Percentiles rank a stretch among this genome's conserved stretches.
Evolutionary conservation across 352 stramenopile species (phyloP).

Genomic region (Phytophthora hibernalis): DNA sequence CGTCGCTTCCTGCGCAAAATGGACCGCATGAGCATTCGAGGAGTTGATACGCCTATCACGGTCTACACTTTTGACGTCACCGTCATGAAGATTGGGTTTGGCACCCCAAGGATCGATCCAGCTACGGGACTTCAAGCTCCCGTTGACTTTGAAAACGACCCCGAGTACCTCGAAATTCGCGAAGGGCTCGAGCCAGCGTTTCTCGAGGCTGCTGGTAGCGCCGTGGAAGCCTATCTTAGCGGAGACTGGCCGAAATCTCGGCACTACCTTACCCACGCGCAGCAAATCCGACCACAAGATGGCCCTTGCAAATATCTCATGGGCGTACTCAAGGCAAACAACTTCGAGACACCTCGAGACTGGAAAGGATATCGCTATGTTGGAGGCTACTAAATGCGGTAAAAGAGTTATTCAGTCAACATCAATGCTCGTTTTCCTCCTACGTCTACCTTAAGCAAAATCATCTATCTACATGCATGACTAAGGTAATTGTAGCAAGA

Average conservation of each 20-base stretch:
- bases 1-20: slow-evolving; percentile 85
- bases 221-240: slow-evolving; percentile 78
- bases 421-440: slow-evolving; percentile 14
- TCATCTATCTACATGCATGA: slow-evolving; percentile 23
- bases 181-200: slow-evolving; percentile 84
- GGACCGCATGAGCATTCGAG: slow-evolving; percentile 86
- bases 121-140: slow-evolving; percentile 63
- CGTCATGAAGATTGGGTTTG: slow-evolving; percentile 79
- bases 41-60: slow-evolving; percentile 80
- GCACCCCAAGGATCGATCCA: slow-evolving; percentile 72
- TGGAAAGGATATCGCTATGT: slow-evolving; percentile 94
- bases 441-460: slow-evolving; percentile 20
- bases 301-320: slow-evolving; percentile 93
- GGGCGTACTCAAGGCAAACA: slow-evolving; percentile 85
- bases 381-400: slow-evolving; percentile 62
- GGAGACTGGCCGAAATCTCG: slow-evolving; percentile 79
- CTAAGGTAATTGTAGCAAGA: slow-evolving; percentile 16
- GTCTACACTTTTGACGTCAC: slow-evolving; percentile 92
- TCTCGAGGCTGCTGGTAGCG: slow-evolving; percentile 67
- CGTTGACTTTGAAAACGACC: slow-evolving; percentile 86
- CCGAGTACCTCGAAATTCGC: slow-evolving; percentile 86
- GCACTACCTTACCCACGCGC: slow-evolving; percentile 76
- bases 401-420: slow-evolving; percentile 5
- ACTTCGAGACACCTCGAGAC: slow-evolving; percentile 87
- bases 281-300: slow-evolving; percentile 85